These are phyloP conservation scores for Artemisia tridentata DNA, from an alignment of 129 eudicot species.

Conservation along the genomic window DNA sequence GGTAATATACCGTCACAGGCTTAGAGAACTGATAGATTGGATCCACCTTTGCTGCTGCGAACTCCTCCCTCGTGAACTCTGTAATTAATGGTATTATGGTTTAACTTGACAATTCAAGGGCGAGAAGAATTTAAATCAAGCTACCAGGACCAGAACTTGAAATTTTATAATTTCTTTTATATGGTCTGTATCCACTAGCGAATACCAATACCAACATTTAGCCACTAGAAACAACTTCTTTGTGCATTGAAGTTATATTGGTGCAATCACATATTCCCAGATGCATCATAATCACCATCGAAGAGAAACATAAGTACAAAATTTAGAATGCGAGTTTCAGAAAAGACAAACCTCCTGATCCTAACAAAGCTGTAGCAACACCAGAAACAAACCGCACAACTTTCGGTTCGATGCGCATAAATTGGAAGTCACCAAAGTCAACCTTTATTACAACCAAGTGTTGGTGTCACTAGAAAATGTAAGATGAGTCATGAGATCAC, in stretches of 20 bases:
- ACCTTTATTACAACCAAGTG: constrained; percentile 50
- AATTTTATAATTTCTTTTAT: not conserved
- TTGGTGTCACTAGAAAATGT: constrained; percentile 8
- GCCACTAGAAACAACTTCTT: constrained; percentile 4
- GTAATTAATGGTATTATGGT: constrained; percentile 20
- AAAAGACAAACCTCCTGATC: constrained; percentile 88
- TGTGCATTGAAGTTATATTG: not conserved
- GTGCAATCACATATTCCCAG: constrained; percentile 1
- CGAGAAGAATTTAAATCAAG: constrained; percentile 5
- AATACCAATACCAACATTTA: not conserved
- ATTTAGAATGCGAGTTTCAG: not conserved
- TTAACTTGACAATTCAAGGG: constrained; percentile 1
- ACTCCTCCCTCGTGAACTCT: constrained; percentile 82
- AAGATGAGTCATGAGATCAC: not conserved
- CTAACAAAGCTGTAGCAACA: constrained; percentile 91
- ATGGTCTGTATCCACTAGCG: not conserved
- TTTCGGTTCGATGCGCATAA: constrained; percentile 86
- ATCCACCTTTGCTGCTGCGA: constrained; percentile 73
- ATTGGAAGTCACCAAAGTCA: constrained; percentile 98
- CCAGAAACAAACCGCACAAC: constrained; percentile 95
- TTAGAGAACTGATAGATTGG: constrained; percentile 85
- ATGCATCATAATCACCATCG: constrained; percentile 16
- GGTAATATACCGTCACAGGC: constrained; percentile 68
- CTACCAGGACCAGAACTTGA: not conserved
- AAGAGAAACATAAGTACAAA: not conserved